Conservation (phyloP, 2,329 filamentous ascomycete species). For the Thielaviopsis populi region DNA sequence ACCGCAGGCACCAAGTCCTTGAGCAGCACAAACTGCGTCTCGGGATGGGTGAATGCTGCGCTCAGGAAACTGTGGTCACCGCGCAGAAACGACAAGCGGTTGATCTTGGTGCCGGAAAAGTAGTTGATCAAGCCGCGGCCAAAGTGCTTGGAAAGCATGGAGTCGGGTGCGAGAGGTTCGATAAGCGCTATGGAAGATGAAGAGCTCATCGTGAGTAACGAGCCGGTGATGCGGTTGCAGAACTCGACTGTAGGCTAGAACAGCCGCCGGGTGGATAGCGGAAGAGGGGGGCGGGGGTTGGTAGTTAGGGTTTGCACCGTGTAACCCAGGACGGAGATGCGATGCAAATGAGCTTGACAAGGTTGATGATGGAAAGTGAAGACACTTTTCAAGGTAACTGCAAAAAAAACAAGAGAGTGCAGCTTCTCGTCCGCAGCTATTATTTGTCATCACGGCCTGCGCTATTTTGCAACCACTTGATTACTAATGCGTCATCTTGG, state of each 20-base stretch:
- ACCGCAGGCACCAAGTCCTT: constrained; percentile 63
- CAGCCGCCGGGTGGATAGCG: neutral
- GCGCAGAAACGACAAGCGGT: constrained; percentile 66
- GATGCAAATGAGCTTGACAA: neutral
- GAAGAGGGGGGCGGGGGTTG: neutral
- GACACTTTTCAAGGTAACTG: neutral
- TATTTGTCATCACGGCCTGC: neutral
- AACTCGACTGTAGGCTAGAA: neutral
- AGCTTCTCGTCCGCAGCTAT: neutral
- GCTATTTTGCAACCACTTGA: neutral
- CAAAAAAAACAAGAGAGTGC: neutral
- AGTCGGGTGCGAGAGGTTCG: constrained; percentile 30
- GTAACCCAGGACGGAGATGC: neutral
- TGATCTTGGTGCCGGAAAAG: constrained; percentile 64
- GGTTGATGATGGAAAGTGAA: neutral
- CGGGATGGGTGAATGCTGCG: constrained; percentile 48
- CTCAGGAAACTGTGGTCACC: constrained; percentile 55
- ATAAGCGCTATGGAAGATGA: constrained; percentile 7
- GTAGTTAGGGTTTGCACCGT: neutral
- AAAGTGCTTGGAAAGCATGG: constrained; percentile 62
- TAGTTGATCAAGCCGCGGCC: constrained; percentile 72
- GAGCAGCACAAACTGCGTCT: constrained; percentile 60
- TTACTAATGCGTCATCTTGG: constrained; percentile 6
- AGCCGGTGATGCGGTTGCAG: neutral
- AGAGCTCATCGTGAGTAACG: constrained; percentile 1